phyloP scores from a whole-genome alignment of 129 eudicot species.

The Ambrosia artemisiifolia region DNA sequence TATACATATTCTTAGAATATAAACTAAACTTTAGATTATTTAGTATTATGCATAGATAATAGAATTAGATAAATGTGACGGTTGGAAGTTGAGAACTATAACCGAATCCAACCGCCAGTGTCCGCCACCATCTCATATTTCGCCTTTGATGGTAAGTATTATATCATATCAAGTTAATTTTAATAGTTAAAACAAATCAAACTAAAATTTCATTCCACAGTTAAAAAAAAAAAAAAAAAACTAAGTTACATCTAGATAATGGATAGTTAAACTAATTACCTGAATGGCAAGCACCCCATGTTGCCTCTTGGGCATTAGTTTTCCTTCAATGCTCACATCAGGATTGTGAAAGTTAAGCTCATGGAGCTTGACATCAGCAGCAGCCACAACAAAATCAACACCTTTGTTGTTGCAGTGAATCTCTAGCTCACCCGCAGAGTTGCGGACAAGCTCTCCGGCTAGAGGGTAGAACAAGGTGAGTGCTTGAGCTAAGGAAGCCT shows the following conservation, averaged over 20 bases:
- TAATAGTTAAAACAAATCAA: background rate
- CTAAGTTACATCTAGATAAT: too few relatives aligned
- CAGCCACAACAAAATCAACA: constrained; percentile 43
- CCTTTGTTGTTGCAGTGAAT: constrained; percentile 53
- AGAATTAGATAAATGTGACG: too few relatives aligned
- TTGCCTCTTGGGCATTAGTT: constrained; percentile 43
- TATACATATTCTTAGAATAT: too few relatives aligned
- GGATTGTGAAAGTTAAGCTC: constrained; percentile 48
- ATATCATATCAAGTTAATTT: too few relatives aligned
- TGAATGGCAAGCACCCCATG: constrained; percentile 49
- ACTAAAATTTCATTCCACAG: too few relatives aligned
- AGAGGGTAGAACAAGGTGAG: constrained; percentile 43
- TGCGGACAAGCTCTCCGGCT: constrained; percentile 40
- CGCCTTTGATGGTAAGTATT: too few relatives aligned
- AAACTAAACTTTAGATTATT: too few relatives aligned
- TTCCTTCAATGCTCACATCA: constrained; percentile 40
- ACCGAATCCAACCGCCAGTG: too few relatives aligned
- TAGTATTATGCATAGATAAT: too few relatives aligned
- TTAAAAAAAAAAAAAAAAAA: too few relatives aligned
- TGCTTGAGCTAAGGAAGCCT: constrained; percentile 28
- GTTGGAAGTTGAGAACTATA: too few relatives aligned
- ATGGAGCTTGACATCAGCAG: constrained; percentile 38
- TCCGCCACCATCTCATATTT: too few relatives aligned
- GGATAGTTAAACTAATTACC: background rate
- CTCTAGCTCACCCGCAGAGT: constrained; percentile 44